Evolutionary conservation across 2,329 filamentous ascomycete genomes (phyloP), one percentile per base, ranked within the genome.

Genomic region (Arthrobotrys sphaeroides): DNA sequence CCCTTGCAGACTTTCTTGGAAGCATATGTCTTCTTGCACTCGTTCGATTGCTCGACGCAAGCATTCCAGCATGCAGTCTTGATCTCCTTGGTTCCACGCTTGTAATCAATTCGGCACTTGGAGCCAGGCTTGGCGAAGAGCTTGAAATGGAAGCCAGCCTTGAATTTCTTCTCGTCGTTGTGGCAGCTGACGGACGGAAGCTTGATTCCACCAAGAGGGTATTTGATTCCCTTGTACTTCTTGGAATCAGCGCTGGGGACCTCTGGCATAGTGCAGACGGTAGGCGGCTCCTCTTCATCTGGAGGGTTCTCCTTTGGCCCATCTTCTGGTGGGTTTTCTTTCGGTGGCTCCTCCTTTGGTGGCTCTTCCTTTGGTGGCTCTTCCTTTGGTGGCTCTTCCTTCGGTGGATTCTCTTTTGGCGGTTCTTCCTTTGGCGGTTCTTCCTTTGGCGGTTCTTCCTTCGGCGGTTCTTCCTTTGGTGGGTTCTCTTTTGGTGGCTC

Each of bases 31-130:
- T 24, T 47, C 36, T 47, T 47, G 43, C 60, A 64, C 7, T 13
- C 16, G 18, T 64, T 51, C 10, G 16, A 26, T 33, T 61, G 55
- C 55, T 61, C 55, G 22, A 61, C 33, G 22, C 60, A 64, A 18
- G 60, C 42, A n/a, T 64, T 64, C 28, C 18, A 28, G 22, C 55
- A 61, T 1, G 55, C 55, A 20, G 36, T 24, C 13, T 45, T 36
- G 38, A 61, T 43, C n/a, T 53, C 60, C 1, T 36, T 18, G 18
- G 49, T 49, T 13, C 28, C 42, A 13, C 36, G 49, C 31, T 65
- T 53, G 31, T 65, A 65, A 13, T 18, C 20, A 26, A 45, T 40
- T 65, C 45, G 36, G 43, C 43, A 65, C 12, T 49, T 53, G 12
- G 60, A 49, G 18, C 18, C 36, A 10, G 36, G n/a, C 3, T n/a